Evolutionary conservation across 768 basidiomycete species (phyloP), one percentile per base, ranked within the genome.

Genomic region (Psilocybe subaeruginosa): DNA sequence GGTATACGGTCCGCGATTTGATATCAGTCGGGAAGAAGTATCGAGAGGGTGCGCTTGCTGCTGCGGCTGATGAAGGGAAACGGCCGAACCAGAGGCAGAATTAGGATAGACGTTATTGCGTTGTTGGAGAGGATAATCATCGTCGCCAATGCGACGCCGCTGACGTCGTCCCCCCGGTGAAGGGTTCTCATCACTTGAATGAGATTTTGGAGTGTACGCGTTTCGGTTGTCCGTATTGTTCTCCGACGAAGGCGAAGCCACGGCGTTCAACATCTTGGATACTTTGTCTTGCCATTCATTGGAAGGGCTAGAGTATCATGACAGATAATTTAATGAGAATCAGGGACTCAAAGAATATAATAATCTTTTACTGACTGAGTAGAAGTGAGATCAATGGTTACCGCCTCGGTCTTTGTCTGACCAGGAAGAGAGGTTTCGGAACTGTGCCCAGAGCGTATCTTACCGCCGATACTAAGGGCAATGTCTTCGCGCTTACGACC

Each of bases 211-310:
- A n/a, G 64, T 69, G 45, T 60, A 58, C 23, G 56, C 45, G 29
- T 41, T 41, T 23, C 56, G 61, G 51, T 39, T 48, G 19, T 58
- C 56, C 31, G 50, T 9, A 56, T 51, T 49, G 17, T 23, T 39
- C 43, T 57, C 61, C 37, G 52, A 49, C 12, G 61, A 58, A 8
- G 57, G 41, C 16, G 70, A 59, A 64, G 68, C 67, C 47, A 66
- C 69, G 37, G 68, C 62, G 59, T 70, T 71, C 41, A 81, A 74
- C 75, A 80, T 80, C 27, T 73, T 65, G 3, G 76, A 74, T 3
- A 93, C 87, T 48, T 79, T 78, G 67, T 91, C 90, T 72, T 93
- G 92, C 92, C 92, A 93, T 73, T 93, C 91, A 64, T 87, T 88
- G 17, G 56, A 60, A 23, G 53, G 57, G 50, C 61, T 58, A 53